Percentiles rank a stretch among this genome's conserved stretches.
phyloP scores from a whole-genome alignment of 768 basidiomycete species.

The Podaxis mareebaensis region DNA sequence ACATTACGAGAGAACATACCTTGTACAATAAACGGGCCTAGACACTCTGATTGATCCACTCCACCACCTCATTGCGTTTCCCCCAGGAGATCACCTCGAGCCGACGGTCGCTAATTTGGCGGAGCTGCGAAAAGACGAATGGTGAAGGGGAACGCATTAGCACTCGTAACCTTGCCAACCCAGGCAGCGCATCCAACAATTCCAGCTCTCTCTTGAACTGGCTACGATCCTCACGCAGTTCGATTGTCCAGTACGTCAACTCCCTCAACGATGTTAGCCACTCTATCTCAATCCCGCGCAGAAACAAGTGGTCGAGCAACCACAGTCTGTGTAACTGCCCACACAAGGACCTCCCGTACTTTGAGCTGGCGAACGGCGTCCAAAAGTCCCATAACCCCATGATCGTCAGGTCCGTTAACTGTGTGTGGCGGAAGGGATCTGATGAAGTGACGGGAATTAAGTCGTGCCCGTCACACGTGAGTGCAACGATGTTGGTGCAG shows the following conservation, averaged over 20 bases:
- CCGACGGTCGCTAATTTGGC: background rate
- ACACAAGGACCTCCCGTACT: background rate
- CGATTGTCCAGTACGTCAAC: slow-evolving; percentile 10
- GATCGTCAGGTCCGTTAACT: slow-evolving; percentile 1
- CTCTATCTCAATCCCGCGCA: background rate
- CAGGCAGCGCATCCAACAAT: background rate
- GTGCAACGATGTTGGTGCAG: slow-evolving; percentile 4
- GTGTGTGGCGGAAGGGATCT: background rate
- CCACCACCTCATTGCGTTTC: background rate
- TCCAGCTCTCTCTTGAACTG: slow-evolving; percentile 1
- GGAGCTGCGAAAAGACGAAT: background rate
- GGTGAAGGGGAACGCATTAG: background rate
- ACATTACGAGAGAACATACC: background rate
- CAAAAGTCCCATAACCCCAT: slow-evolving; percentile 14
- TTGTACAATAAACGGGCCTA: background rate
- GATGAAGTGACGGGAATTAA: slow-evolving; percentile 1
- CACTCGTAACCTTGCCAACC: background rate
- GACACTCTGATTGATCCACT: slow-evolving; percentile 3
- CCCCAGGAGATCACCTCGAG: slow-evolving; percentile 1
- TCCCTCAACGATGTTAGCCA: slow-evolving; percentile 10
- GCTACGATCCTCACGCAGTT: background rate
- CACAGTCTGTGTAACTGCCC: background rate
- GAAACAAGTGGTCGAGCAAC: slow-evolving; percentile 10
- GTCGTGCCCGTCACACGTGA: slow-evolving; percentile 10
- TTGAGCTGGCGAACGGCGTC: background rate